phyloP scores from a whole-genome alignment of 2,329 filamentous ascomycete genomes.

The Penicillium sp. region DNA sequence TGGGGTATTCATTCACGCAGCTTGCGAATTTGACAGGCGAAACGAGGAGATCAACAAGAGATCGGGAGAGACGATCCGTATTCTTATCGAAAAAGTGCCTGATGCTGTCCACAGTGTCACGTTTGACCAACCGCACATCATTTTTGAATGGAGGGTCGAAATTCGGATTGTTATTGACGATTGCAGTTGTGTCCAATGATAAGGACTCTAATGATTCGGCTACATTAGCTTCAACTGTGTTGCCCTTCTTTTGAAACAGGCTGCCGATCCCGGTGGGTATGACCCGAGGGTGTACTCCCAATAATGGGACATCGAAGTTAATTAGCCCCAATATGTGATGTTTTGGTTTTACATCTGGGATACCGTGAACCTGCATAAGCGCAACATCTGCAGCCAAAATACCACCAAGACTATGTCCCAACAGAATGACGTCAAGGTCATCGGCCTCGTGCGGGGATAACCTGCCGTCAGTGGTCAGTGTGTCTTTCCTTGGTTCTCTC shows the following conservation, averaged over 20 bases:
- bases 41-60: conserved; percentile 70
- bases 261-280: conserved; percentile 79
- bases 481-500: background rate
- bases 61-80: conserved; percentile 43
- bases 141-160: conserved; percentile 77
- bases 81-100: conserved; percentile 83
- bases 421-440: conserved; percentile 74
- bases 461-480: conserved; percentile 43
- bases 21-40: conserved; percentile 83
- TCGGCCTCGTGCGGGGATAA: conserved; percentile 72
- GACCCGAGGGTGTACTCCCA: conserved; percentile 87
- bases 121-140: conserved; percentile 67
- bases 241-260: conserved; percentile 56
- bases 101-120: conserved; percentile 63
- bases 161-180: conserved; percentile 49
- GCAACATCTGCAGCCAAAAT: conserved; percentile 77
- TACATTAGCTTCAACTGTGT: background rate
- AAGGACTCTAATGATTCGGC: conserved; percentile 19
- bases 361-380: conserved; percentile 49
- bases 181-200: conserved; percentile 21
- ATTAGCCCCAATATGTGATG: conserved; percentile 79
- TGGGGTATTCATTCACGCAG: conserved; percentile 73
- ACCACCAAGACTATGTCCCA: conserved; percentile 93
- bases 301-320: conserved; percentile 80
- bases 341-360: conserved; percentile 34